Conservation (phyloP, 2,329 filamentous ascomycete genomes). For the Eutypa lata region DNA sequence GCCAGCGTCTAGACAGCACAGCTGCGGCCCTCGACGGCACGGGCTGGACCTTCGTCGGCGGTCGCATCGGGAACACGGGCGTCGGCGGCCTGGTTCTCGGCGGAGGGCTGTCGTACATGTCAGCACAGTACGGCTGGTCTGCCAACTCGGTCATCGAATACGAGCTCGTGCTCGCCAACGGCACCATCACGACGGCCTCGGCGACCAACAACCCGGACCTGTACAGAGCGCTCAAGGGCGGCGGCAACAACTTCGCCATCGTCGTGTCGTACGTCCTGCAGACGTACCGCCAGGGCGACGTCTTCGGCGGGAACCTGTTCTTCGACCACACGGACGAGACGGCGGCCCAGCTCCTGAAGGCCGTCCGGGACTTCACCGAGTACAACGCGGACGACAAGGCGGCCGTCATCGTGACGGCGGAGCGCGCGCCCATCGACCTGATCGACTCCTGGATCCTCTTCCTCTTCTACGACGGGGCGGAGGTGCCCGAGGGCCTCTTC, state of each 20-base stretch:
- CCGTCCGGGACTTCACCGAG: slow-evolving; percentile 52
- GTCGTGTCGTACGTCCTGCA: slow-evolving; percentile 43
- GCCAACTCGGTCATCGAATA: slow-evolving; percentile 47
- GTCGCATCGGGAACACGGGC: slow-evolving; percentile 41
- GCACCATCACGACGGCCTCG: slow-evolving; percentile 45
- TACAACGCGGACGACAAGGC: slow-evolving; percentile 58
- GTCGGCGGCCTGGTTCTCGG: slow-evolving; percentile 50
- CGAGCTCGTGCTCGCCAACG: slow-evolving; percentile 51
- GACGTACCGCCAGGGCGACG: slow-evolving; percentile 35
- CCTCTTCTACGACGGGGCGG: slow-evolving; percentile 58
- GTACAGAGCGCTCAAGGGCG: slow-evolving; percentile 51
- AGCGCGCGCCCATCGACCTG: slow-evolving; percentile 39
- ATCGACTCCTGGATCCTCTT: slow-evolving; percentile 59
- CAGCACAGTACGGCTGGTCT: slow-evolving; percentile 47
- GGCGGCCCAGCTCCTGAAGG: slow-evolving; percentile 38
- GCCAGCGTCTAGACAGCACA: slow-evolving; percentile 41
- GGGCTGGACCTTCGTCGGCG: slow-evolving; percentile 41
- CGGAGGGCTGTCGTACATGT: slow-evolving; percentile 51
- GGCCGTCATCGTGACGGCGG: slow-evolving; percentile 55
- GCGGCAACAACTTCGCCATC: slow-evolving; percentile 55
- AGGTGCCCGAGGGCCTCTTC: slow-evolving; percentile 50
- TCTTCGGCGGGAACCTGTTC: slow-evolving; percentile 43
- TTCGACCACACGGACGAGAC: slow-evolving; percentile 29
- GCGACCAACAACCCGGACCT: slow-evolving; percentile 42
- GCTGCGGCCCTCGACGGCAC: slow-evolving; percentile 37